phyloP scores from a whole-genome alignment of 805 yeast species.

The Yarrowia phangngaensis region DNA sequence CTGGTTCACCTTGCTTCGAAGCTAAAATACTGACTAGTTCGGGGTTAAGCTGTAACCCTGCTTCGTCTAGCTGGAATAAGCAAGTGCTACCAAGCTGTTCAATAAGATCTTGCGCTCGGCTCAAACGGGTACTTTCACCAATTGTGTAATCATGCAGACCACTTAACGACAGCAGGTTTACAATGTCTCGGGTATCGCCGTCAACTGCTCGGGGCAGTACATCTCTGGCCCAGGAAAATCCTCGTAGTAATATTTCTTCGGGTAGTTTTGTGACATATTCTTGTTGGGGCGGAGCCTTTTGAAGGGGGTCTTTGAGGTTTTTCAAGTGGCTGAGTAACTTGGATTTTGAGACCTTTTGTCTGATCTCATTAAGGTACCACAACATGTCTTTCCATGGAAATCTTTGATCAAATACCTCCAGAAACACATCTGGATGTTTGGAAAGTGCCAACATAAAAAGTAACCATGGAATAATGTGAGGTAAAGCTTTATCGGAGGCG shows the following conservation, averaged over 20 bases:
- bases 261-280: slow-evolving; percentile 21
- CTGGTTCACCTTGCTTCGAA: neutral
- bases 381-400: slow-evolving; percentile 25
- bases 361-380: slow-evolving; percentile 13
- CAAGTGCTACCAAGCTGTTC: neutral
- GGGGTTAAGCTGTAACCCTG: slow-evolving; percentile 6
- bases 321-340: slow-evolving; percentile 1
- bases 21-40: slow-evolving; percentile 3
- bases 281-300: neutral
- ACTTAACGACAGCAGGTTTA: slow-evolving; percentile 6
- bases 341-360: neutral
- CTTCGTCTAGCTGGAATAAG: neutral
- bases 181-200: slow-evolving; percentile 15
- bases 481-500: slow-evolving; percentile 15
- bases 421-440: slow-evolving; percentile 1
- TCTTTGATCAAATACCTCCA: slow-evolving; percentile 16
- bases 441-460: slow-evolving; percentile 16
- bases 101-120: slow-evolving; percentile 14
- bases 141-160: slow-evolving; percentile 21
- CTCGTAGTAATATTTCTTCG: slow-evolving; percentile 14
- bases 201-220: slow-evolving; percentile 3
- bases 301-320: no score
- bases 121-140: slow-evolving; percentile 3
- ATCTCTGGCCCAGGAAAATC: slow-evolving; percentile 17
- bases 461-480: slow-evolving; percentile 16